A percentile compares a stretch with the other conserved stretches of the same genome.
Evolutionary conservation across 177 flowering plant species (phyloP).

Genomic region (Vitis hybrid): DNA sequence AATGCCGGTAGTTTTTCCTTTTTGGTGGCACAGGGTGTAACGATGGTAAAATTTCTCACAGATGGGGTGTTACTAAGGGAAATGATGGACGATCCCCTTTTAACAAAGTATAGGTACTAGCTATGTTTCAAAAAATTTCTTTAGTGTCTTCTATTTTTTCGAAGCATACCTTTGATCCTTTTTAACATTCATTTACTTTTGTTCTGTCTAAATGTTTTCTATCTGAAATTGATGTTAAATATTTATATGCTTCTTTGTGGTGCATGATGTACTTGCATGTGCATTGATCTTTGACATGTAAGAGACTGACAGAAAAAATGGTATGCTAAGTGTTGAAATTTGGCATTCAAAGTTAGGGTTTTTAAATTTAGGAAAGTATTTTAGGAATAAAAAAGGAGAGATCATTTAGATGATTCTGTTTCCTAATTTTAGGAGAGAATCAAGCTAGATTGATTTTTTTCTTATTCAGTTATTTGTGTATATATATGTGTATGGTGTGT

Average conservation of each 20-base stretch:
- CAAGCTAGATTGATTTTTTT: no score
- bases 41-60: conserved; percentile 87
- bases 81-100: conserved; percentile 99
- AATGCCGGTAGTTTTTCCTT: conserved; percentile 8
- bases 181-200: neutral
- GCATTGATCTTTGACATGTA: no score
- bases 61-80: conserved; percentile 94
- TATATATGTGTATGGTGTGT: no score
- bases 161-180: neutral
- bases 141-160: neutral
- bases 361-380: no score
- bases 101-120: conserved; percentile 82
- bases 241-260: neutral
- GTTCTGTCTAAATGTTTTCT: neutral
- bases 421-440: no score
- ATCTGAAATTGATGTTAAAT: neutral
- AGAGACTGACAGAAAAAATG: no score
- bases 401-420: no score
- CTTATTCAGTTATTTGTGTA: no score
- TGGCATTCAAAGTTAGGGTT: no score
- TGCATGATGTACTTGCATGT: no score
- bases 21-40: conserved; percentile 59
- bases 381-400: no score
- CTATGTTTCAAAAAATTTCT: conserved; percentile 3
- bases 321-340: no score